A percentile compares a stretch with the other conserved stretches of the same genome.
Conservation (phyloP, 2,329 filamentous ascomycete genomes). For the Diplocarpon mali region DNA sequence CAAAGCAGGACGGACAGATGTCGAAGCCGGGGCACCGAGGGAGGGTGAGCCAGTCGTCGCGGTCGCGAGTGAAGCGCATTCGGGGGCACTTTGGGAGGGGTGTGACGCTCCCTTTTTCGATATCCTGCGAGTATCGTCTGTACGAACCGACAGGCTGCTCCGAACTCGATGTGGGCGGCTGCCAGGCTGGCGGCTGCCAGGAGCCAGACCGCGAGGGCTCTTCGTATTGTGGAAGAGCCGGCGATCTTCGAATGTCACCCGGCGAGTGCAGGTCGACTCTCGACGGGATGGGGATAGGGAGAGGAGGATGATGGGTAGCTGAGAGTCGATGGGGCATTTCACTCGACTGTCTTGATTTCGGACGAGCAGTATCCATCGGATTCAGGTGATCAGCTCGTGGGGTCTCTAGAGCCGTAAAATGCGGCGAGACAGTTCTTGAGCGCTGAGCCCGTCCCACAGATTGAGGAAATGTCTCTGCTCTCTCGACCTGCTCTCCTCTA, state of each 20-base stretch:
- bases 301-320: slow-evolving; percentile 3
- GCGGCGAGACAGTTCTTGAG: slow-evolving; percentile 21
- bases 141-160: slow-evolving; percentile 37
- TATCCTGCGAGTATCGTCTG: slow-evolving; percentile 44
- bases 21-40: slow-evolving; percentile 60
- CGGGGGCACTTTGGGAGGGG: slow-evolving; percentile 60
- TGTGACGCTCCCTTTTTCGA: slow-evolving; percentile 32
- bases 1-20: slow-evolving; percentile 74
- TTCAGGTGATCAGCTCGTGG: slow-evolving; percentile 18
- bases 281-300: slow-evolving; percentile 21
- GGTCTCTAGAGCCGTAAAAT: slow-evolving; percentile 12
- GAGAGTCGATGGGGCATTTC: slow-evolving; percentile 1
- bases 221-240: slow-evolving; percentile 14
- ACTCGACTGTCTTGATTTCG: slow-evolving; percentile 16
- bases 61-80: slow-evolving; percentile 46
- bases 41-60: slow-evolving; percentile 73
- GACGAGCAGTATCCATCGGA: slow-evolving; percentile 15
- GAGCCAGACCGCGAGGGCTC: slow-evolving; percentile 9
- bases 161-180: slow-evolving; percentile 26
- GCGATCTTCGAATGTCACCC: slow-evolving; percentile 12
- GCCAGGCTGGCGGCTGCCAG: slow-evolving; percentile 38
- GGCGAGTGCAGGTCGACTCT: slow-evolving; percentile 13
- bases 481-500: slow-evolving; percentile 17
- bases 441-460: slow-evolving; percentile 6
- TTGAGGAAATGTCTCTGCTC: slow-evolving; percentile 21